phyloP scores from a whole-genome alignment of 345 rosid species.

The Psidium friedrichsthalianum region DNA sequence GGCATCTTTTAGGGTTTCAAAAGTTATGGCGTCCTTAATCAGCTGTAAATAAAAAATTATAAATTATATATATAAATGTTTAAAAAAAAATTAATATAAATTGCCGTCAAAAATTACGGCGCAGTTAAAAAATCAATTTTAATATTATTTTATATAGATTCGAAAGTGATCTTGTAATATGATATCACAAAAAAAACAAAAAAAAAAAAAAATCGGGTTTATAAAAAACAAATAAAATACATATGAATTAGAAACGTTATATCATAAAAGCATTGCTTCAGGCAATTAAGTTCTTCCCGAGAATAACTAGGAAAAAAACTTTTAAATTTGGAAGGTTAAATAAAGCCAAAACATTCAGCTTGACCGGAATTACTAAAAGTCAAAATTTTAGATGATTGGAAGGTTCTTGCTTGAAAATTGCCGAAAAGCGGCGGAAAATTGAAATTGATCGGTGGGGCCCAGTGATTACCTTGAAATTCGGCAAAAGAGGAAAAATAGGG shows the following conservation, averaged over 20 bases:
- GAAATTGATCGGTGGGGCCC: neutral
- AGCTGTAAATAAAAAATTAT: no score
- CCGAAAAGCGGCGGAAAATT: neutral
- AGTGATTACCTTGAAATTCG: neutral
- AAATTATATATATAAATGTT: no score
- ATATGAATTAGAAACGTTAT: neutral
- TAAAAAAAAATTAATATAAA: no score
- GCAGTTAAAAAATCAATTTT: neutral
- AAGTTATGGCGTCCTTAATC: neutral
- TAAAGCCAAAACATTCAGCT: no score
- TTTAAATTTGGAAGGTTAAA: no score
- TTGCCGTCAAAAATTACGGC: neutral
- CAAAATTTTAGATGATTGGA: no score
- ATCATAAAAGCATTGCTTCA: neutral
- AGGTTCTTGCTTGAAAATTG: no score
- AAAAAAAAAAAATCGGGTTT: no score
- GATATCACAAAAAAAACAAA: no score
- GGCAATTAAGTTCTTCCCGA: neutral
- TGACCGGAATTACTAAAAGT: neutral
- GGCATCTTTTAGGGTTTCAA: neutral
- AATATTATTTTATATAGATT: accelerated
- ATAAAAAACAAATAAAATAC: neutral
- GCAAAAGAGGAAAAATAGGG: no score
- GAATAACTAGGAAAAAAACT: neutral
- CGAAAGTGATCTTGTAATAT: accelerated